phyloP scores from a whole-genome alignment of 1,139 yeast species.

The Geotrichum reessii region DNA sequence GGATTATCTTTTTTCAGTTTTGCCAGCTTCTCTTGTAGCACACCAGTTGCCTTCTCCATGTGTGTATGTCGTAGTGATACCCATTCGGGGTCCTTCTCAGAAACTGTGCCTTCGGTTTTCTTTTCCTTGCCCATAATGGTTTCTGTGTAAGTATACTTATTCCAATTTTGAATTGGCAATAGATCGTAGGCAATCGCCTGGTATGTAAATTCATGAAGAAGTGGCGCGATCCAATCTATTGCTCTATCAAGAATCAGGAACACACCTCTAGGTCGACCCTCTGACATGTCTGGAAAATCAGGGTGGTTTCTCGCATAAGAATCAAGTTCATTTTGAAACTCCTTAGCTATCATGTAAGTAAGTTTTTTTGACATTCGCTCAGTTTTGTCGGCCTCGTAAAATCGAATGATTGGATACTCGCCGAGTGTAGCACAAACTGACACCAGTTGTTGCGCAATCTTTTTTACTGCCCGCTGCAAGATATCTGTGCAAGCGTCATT shows the following conservation, averaged over 20 bases:
- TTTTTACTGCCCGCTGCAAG: conserved; percentile 52
- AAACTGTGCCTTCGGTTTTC: conserved; percentile 43
- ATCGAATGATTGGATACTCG: conserved; percentile 83
- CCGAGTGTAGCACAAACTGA: conserved; percentile 73
- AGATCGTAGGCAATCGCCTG: conserved; percentile 90
- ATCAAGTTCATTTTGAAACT: conserved; percentile 66
- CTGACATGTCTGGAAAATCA: conserved; percentile 46
- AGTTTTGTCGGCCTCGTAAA: conserved; percentile 39
- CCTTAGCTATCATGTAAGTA: conserved; percentile 68
- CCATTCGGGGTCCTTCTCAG: conserved; percentile 76
- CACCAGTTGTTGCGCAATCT: conserved; percentile 58
- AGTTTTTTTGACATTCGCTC: conserved; percentile 54
- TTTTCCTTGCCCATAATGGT: conserved; percentile 53
- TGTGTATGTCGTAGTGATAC: conserved; percentile 65
- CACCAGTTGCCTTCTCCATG: conserved; percentile 68
- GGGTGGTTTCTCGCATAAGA: conserved; percentile 64
- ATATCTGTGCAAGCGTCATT: conserved; percentile 60
- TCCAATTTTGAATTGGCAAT: conserved; percentile 42
- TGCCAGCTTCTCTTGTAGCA: conserved; percentile 54
- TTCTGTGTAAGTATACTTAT: conserved; percentile 50
- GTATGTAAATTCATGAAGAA: conserved; percentile 87
- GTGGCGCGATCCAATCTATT: conserved; percentile 74
- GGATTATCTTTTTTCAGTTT: conserved; percentile 72
- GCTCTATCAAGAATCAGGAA: conserved; percentile 77
- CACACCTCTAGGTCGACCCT: conserved; percentile 59